These are phyloP conservation scores for Aspergillus avenaceus DNA, from an alignment of 495 filamentous ascomycete species.

Conservation along the genomic window DNA sequence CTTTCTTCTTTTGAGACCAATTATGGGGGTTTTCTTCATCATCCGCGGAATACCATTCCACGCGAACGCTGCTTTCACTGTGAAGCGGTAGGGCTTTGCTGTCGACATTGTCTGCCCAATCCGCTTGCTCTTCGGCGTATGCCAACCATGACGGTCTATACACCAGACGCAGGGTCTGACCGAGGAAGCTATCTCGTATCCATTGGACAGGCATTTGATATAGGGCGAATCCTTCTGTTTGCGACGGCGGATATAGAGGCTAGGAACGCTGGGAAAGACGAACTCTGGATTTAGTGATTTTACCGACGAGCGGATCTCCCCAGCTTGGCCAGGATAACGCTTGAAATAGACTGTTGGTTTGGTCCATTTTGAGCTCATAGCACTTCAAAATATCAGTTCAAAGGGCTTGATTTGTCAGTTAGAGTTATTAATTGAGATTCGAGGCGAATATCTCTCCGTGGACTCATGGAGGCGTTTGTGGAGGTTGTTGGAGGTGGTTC, in stretches of 20 bases:
- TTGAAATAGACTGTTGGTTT: too few relatives aligned
- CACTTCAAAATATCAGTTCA: too few relatives aligned
- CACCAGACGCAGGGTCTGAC: not conserved
- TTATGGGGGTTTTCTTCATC: conserved; percentile 41
- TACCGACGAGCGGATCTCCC: too few relatives aligned
- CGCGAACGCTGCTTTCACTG: conserved; percentile 10
- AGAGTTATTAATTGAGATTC: too few relatives aligned
- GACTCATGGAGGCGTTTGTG: too few relatives aligned
- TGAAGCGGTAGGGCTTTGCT: not conserved
- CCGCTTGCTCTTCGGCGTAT: not conserved
- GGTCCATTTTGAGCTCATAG: too few relatives aligned
- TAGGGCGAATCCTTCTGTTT: not conserved
- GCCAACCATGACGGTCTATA: not conserved
- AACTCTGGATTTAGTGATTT: too few relatives aligned
- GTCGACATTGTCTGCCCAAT: not conserved
- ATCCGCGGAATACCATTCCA: conserved; percentile 35
- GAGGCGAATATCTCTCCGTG: too few relatives aligned
- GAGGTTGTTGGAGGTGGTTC: too few relatives aligned
- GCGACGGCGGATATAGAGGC: not conserved
- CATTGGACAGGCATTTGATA: not conserved
- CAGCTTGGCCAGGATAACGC: too few relatives aligned
- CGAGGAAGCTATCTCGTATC: not conserved
- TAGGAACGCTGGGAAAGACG: not conserved
- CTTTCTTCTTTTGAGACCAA: conserved; percentile 34
- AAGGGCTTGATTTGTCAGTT: too few relatives aligned